A percentile compares a stretch with the other conserved stretches of the same genome.
These are phyloP conservation scores for Cryptosporidium ryanae DNA, from an alignment of 169 alveolate species.

Conservation along the genomic window DNA sequence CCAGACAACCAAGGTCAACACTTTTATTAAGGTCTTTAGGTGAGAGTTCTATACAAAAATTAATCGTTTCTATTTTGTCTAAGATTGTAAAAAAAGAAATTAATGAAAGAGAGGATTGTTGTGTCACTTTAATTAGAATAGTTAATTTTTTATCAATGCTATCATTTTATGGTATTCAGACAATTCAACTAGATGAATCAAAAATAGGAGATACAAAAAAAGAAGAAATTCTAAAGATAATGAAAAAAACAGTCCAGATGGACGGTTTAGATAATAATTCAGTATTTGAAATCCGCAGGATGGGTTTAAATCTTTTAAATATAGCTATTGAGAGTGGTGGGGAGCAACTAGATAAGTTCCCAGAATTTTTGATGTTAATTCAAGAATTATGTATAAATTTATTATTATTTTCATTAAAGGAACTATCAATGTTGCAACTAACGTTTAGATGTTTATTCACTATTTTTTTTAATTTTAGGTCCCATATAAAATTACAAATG, in stretches of 20 bases:
- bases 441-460: constrained; percentile 29
- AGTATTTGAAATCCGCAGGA: constrained; percentile 28
- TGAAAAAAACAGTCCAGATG: constrained; percentile 30
- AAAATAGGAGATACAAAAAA: background rate
- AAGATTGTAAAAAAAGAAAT: background rate
- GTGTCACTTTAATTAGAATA: constrained; percentile 6
- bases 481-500: constrained; percentile 24
- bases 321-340: constrained; percentile 71
- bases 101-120: background rate
- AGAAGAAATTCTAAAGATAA: constrained; percentile 24
- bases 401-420: constrained; percentile 12
- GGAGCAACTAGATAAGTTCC: background rate
- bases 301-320: constrained; percentile 56
- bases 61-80: constrained; percentile 16
- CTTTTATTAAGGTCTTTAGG: constrained; percentile 58
- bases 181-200: background rate
- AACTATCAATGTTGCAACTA: constrained; percentile 32
- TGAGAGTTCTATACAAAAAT: constrained; percentile 22
- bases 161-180: constrained; percentile 33
- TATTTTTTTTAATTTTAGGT: constrained; percentile 31
- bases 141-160: constrained; percentile 31
- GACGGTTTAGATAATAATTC: constrained; percentile 17
- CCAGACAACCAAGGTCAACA: constrained; percentile 69
- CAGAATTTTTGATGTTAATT: constrained; percentile 7
- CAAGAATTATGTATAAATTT: constrained; percentile 20